Evolutionary conservation across 2,329 filamentous ascomycete genomes (phyloP).

Genomic region (Pseudogymnoascus pannorum): DNA sequence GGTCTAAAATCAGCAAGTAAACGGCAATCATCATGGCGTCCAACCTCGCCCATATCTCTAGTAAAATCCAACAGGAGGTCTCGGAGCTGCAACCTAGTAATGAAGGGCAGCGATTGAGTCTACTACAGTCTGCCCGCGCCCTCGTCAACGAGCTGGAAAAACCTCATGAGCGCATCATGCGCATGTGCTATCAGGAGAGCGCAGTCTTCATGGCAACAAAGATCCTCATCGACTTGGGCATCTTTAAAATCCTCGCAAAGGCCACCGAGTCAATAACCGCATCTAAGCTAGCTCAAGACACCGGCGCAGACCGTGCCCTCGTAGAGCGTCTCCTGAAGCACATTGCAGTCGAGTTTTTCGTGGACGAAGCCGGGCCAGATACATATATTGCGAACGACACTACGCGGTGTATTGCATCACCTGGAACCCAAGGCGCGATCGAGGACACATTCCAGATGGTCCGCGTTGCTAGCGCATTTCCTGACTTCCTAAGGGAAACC

Average conservation of each 20-base stretch:
- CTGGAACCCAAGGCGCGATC: neutral
- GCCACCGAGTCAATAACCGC: neutral
- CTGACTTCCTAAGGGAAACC: neutral
- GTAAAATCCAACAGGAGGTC: neutral
- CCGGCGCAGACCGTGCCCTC: conserved; percentile 4
- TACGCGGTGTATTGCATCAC: neutral
- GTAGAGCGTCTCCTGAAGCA: conserved; percentile 8
- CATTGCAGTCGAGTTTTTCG: conserved; percentile 1
- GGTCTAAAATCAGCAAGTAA: neutral
- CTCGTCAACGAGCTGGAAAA: conserved; percentile 8
- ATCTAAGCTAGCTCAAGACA: conserved; percentile 6
- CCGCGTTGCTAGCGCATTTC: neutral
- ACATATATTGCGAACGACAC: neutral
- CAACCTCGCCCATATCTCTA: neutral
- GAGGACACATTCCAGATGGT: conserved; percentile 3
- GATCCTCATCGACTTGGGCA: conserved; percentile 1
- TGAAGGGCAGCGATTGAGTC: neutral
- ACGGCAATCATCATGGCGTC: neutral
- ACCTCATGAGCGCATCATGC: conserved; percentile 9
- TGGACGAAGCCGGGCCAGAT: conserved; percentile 7
- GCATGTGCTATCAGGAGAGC: conserved; percentile 8
- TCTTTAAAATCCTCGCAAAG: neutral
- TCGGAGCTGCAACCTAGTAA: neutral
- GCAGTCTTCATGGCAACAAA: conserved; percentile 6
- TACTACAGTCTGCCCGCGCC: conserved; percentile 3